Evolutionary conservation across 768 basidiomycete species (phyloP), one percentile per base, ranked within the genome.

Genomic region (Tulasnella sp.): DNA sequence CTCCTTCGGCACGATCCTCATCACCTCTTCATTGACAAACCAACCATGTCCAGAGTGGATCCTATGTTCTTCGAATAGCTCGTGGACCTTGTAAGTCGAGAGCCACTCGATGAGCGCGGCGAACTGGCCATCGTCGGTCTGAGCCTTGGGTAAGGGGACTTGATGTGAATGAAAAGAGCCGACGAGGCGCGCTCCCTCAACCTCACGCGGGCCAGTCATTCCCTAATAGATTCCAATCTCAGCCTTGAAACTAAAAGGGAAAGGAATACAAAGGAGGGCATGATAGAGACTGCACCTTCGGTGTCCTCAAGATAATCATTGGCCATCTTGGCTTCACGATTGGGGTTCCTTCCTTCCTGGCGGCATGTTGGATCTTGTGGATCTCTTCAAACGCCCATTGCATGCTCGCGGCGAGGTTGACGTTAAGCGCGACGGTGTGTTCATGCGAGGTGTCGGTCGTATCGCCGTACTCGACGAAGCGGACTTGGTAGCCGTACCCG

Each of bases 291-390:
- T 62, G n/a, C 53, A 69, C 85, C 71, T 94, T 94, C 9, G 90
- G 89, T 1, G 88, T 88, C 45, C 91, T 81, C 46, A 93, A 76
- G 65, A 92, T 79, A 62, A 96, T 73, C 68, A 92, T 78, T 2
- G 92, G 92, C 88, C 88, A 93, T 44, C 87, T 78, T n/a, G 92
- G 92, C 73, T 92, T 92, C 53, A 82, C 74, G 62, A 89, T 81
- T 15, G 90, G 83, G 10, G 4, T 49, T 2, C 82, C 78, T 1
- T 86, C 87, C 10, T 72, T 74, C 48, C 92, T 81, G 17, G 92
- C 91, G 0, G 85, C 87, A 0, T 70, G 69, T 68, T 96, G 91
- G 52, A 93, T 93, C 63, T 76, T 81, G 65, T 67, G 76, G 61
- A 89, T 87, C 70, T 88, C 83, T 8, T 65, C 71, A 10, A 85